phyloP scores from a whole-genome alignment of 257 asterid genomes.

The Rehmannia glutinosa region DNA sequence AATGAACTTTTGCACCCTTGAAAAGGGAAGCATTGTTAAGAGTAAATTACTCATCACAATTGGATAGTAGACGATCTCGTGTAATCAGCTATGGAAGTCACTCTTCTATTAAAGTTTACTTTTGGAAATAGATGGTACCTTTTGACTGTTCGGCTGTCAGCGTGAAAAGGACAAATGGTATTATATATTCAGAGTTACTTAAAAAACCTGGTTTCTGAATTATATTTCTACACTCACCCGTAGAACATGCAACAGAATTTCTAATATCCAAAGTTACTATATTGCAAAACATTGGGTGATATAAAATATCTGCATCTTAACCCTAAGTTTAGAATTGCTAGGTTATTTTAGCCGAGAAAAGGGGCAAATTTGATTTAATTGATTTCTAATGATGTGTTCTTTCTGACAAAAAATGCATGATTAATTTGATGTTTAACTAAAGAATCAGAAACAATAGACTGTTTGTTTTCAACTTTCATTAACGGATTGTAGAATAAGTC shows the following conservation, averaged over 20 bases:
- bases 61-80: neutral
- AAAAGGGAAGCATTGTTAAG: neutral
- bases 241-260: neutral
- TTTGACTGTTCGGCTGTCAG: neutral
- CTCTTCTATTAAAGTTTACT: neutral
- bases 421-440: neutral
- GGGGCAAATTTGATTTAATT: neutral
- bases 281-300: neutral
- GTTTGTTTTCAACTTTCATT: neutral
- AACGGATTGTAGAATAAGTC: neutral
- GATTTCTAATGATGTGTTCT: neutral
- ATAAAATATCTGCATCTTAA: neutral
- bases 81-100: constrained; percentile 2
- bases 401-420: neutral
- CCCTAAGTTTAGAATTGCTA: neutral
- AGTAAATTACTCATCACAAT: neutral
- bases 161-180: neutral
- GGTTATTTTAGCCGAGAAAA: neutral
- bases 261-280: neutral
- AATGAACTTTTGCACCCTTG: neutral
- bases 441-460: neutral
- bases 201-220: neutral
- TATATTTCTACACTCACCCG: neutral
- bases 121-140: neutral
- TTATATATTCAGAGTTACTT: neutral